Evolutionary conservation across 164 flowering plant species (phyloP).

Genomic region (Sextonia rubra): DNA sequence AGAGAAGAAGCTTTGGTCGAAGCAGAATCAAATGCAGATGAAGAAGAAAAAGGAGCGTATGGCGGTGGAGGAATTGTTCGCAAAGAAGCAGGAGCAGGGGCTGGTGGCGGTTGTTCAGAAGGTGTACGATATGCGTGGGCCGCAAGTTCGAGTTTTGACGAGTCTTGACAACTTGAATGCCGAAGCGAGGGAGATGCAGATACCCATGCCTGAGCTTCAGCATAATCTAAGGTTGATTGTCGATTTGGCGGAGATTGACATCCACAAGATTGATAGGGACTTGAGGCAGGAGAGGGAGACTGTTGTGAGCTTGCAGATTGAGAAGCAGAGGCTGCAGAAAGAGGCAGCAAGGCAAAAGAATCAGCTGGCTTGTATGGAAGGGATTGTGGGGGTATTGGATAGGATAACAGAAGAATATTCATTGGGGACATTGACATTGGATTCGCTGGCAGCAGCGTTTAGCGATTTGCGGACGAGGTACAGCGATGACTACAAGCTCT

Average conservation of each 20-base stretch:
- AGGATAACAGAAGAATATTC: constrained; percentile 36
- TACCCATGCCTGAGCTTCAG: constrained; percentile 90
- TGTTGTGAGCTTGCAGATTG: constrained; percentile 57
- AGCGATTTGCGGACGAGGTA: constrained; percentile 41
- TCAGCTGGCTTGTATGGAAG: constrained; percentile 54
- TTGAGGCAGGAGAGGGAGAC: too few relatives aligned
- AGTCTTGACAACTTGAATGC: constrained; percentile 83
- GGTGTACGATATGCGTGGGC: constrained; percentile 90
- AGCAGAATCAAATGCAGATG: constrained; percentile 36
- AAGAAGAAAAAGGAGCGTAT: constrained; percentile 29
- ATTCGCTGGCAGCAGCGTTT: constrained; percentile 50
- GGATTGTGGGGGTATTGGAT: constrained; percentile 39
- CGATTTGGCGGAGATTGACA: too few relatives aligned
- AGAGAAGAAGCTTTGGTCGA: constrained; percentile 59
- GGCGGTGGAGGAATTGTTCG: constrained; percentile 69
- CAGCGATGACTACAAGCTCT: constrained; percentile 62
- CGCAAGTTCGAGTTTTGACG: constrained; percentile 77
- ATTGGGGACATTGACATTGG: constrained; percentile 60
- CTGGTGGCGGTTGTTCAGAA: too few relatives aligned
- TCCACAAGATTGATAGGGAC: too few relatives aligned
- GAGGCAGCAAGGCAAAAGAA: constrained; percentile 49
- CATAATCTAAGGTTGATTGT: too few relatives aligned
- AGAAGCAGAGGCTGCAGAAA: constrained; percentile 58
- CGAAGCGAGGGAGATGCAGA: constrained; percentile 55
- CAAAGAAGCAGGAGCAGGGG: too few relatives aligned